A percentile compares a stretch with the other conserved stretches of the same genome.
Conservation (phyloP, 2,329 filamentous ascomycete genomes). For the Rasamsonia emersonii region DNA sequence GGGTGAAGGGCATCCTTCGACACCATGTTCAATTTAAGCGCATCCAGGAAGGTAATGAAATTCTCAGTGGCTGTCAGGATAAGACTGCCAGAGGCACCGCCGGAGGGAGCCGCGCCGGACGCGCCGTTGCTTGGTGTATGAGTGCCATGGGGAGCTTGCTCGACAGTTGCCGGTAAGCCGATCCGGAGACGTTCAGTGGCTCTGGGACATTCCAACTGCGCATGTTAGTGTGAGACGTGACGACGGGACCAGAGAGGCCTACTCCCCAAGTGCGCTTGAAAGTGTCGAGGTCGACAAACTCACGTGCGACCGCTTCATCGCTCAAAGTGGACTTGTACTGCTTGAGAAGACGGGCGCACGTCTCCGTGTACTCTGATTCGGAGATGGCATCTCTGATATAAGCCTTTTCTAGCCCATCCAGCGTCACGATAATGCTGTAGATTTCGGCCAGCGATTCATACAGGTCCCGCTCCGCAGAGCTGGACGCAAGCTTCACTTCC, state of each 20-base stretch:
- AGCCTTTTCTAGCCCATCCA: constrained; percentile 92
- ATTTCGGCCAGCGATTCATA: constrained; percentile 95
- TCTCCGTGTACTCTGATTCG: constrained; percentile 90
- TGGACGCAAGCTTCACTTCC: constrained; percentile 89
- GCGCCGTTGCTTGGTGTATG: constrained; percentile 31
- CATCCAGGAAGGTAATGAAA: constrained; percentile 97
- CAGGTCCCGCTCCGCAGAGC: constrained; percentile 78
- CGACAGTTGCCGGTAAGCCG: constrained; percentile 78
- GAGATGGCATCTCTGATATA: constrained; percentile 92
- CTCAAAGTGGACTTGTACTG: constrained; percentile 93
- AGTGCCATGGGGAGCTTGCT: constrained; percentile 48
- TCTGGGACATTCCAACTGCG: constrained; percentile 82
- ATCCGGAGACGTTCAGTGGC: constrained; percentile 88
- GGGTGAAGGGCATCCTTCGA: constrained; percentile 97
- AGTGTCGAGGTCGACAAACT: constrained; percentile 78
- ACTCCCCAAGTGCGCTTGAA: constrained; percentile 93
- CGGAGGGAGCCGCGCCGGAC: constrained; percentile 17
- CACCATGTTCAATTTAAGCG: constrained; percentile 80
- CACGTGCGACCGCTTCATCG: constrained; percentile 80
- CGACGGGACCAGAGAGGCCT: constrained; percentile 28
- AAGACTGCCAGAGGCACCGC: constrained; percentile 49
- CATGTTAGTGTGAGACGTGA: constrained; percentile 5
- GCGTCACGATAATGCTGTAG: constrained; percentile 92
- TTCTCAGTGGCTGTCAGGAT: constrained; percentile 92
- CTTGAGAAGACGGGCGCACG: constrained; percentile 84